Percentiles rank a stretch among this genome's conserved stretches.
phyloP scores from a whole-genome alignment of 331 rosid species.

The Cydonia oblonga region DNA sequence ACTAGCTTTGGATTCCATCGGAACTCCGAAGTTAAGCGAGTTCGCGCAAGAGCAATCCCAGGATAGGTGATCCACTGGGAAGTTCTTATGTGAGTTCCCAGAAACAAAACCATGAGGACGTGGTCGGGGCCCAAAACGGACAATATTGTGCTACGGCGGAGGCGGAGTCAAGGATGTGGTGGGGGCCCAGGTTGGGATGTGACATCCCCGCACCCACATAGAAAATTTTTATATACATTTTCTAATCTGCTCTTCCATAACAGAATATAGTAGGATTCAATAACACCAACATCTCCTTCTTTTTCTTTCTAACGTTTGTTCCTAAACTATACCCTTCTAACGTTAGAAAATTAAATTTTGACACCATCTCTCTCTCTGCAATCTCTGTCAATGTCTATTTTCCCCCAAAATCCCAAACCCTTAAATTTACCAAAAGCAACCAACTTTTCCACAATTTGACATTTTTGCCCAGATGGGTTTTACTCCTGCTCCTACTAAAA shows the following conservation, averaged over 20 bases:
- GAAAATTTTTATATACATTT: neutral
- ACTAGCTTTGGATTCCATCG: no score
- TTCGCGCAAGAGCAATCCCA: no score
- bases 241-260: neutral
- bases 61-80: no score
- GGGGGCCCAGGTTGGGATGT: no score
- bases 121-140: no score
- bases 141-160: no score
- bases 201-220: no score
- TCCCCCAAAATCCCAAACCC: neutral
- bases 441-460: neutral
- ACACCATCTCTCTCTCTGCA: neutral
- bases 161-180: no score
- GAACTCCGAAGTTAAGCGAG: no score
- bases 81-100: no score
- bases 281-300: neutral
- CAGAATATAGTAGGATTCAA: neutral
- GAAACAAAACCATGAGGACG: no score
- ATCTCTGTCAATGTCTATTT: neutral
- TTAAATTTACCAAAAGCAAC: neutral
- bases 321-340: neutral
- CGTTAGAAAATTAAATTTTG: neutral
- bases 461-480: slow-evolving; percentile 1
- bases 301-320: neutral
- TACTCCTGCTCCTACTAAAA: neutral